Evolutionary conservation across 73 alveolate species (phyloP).

Genomic region (Paramecium octaurelia): DNA sequence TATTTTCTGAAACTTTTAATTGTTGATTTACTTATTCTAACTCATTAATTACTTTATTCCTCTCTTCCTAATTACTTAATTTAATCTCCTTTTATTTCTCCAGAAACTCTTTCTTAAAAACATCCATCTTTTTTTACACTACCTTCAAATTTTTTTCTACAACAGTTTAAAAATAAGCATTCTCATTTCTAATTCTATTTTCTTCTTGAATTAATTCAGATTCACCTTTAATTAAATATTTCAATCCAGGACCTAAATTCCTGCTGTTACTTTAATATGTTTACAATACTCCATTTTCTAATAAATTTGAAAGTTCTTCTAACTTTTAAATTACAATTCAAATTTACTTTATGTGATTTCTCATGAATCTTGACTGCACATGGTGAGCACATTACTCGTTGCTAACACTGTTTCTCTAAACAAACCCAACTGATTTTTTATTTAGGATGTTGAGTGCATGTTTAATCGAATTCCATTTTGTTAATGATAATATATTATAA

Average conservation of each 20-base stretch:
- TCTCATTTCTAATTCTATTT: not conserved
- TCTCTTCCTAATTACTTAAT: not conserved
- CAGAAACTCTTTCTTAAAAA: not conserved
- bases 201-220: slow-evolving; percentile 1
- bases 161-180: not conserved
- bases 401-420: slow-evolving; percentile 36
- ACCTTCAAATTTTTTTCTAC: not conserved
- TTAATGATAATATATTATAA: not conserved
- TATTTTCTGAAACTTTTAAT: not conserved
- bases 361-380: slow-evolving; percentile 64
- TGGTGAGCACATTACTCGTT: slow-evolving; percentile 57
- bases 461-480: slow-evolving; percentile 29
- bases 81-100: slow-evolving; percentile 14
- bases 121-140: not conserved
- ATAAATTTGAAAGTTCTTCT: slow-evolving; percentile 33
- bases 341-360: slow-evolving; percentile 51
- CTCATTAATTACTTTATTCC: not conserved
- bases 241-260: not conserved
- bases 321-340: not conserved
- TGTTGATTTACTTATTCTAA: not conserved
- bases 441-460: slow-evolving; percentile 30
- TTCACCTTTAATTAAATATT: not conserved
- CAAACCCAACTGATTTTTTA: slow-evolving; percentile 55
- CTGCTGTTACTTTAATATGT: not conserved
- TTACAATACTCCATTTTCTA: not conserved